A percentile compares a stretch with the other conserved stretches of the same genome.
phyloP scores from a whole-genome alignment of 2,329 filamentous ascomycete species.

The Davidsoniella australis region DNA sequence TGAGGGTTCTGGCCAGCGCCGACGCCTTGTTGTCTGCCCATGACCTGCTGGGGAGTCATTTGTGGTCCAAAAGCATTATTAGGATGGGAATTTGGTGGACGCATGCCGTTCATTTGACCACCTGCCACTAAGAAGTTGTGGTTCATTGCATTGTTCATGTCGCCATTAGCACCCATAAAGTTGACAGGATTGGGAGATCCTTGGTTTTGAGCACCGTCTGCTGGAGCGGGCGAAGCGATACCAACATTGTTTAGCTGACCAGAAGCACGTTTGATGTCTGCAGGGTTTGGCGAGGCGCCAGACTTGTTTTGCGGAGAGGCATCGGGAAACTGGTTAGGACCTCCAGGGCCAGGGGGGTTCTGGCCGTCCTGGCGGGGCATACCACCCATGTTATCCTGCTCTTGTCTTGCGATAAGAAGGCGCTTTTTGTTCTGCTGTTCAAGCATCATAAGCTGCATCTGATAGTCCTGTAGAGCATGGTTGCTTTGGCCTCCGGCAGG shows the following conservation, averaged over 20 bases:
- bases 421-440: constrained; percentile 81
- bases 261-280: constrained; percentile 62
- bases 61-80: constrained; percentile 28
- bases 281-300: constrained; percentile 59
- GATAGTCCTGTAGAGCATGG: constrained; percentile 71
- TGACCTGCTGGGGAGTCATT: constrained; percentile 38
- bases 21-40: constrained; percentile 20
- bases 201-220: constrained; percentile 46
- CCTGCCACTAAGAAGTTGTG: constrained; percentile 39
- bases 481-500: constrained; percentile 36
- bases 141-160: constrained; percentile 40
- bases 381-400: constrained; percentile 47
- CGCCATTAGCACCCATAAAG: constrained; percentile 37
- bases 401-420: constrained; percentile 64
- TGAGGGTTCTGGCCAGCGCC: constrained; percentile 16
- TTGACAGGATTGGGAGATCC: constrained; percentile 48
- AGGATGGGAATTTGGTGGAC: constrained; percentile 52
- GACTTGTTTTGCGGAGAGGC: constrained; percentile 51
- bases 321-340: constrained; percentile 46
- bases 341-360: constrained; percentile 36
- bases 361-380: constrained; percentile 34
- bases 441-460: constrained; percentile 76
- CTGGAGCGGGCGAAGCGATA: constrained; percentile 52
- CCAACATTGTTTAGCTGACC: constrained; percentile 54
- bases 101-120: constrained; percentile 45